phyloP scores from a whole-genome alignment of 1,139 yeast species.

The Lodderomyces metapsilosis region DNA sequence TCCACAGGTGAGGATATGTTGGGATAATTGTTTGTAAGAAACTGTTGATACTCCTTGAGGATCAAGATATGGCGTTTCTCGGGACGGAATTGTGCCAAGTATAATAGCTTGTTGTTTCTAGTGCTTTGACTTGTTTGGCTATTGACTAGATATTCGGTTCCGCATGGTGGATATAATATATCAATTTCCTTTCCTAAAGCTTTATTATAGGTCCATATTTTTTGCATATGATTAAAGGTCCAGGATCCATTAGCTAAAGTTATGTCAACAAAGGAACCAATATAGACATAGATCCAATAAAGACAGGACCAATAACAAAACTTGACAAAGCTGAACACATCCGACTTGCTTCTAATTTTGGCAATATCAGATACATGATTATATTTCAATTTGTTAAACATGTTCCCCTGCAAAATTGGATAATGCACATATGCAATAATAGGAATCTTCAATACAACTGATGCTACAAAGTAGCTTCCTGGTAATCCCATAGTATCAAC shows the following conservation, averaged over 20 bases:
- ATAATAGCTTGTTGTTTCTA: constrained; percentile 62
- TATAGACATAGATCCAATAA: constrained; percentile 59
- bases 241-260: constrained; percentile 85
- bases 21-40: constrained; percentile 25
- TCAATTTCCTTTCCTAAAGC: constrained; percentile 26
- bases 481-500: constrained; percentile 95
- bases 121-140: constrained; percentile 11
- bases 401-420: constrained; percentile 86
- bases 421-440: constrained; percentile 87
- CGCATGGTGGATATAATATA: constrained; percentile 85
- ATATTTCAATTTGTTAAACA: constrained; percentile 61
- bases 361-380: constrained; percentile 19
- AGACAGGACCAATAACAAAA: constrained; percentile 69
- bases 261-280: constrained; percentile 66
- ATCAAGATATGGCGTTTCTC: constrained; percentile 87
- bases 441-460: constrained; percentile 61
- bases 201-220: constrained; percentile 53
- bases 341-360: constrained; percentile 17
- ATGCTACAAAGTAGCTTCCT: constrained; percentile 62
- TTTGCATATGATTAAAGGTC: constrained; percentile 74
- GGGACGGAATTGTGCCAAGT: constrained; percentile 91
- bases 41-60: constrained; percentile 59
- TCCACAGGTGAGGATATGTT: constrained; percentile 14
- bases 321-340: constrained; percentile 38
- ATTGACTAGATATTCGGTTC: constrained; percentile 48